A percentile compares a stretch with the other conserved stretches of the same genome.
Evolutionary conservation across 768 basidiomycete species (phyloP).

Genomic region (Pleurotus eryngii): DNA sequence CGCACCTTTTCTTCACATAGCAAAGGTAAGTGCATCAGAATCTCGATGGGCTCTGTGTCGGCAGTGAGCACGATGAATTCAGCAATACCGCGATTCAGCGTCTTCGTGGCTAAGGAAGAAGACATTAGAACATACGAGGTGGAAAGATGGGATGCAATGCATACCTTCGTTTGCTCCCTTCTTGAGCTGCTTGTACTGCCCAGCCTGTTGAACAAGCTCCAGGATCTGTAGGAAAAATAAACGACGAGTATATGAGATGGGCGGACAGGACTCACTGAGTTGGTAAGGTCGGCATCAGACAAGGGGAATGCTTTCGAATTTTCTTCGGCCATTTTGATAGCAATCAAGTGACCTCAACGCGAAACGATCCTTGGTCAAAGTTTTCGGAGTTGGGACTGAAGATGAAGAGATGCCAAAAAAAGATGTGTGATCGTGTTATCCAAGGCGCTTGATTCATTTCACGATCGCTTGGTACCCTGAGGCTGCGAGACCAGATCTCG

Average conservation of each 20-base stretch:
- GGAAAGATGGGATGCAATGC: conserved; percentile 12
- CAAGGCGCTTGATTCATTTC: not conserved
- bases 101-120: conserved; percentile 78
- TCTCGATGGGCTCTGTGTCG: conserved; percentile 97
- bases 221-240: conserved; percentile 60
- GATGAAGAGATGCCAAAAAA: not conserved
- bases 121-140: not conserved
- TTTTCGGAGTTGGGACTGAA: conserved; percentile 7
- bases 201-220: conserved; percentile 91
- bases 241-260: too few species aligned
- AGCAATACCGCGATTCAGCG: conserved; percentile 94
- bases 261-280: conserved; percentile 55
- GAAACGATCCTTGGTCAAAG: conserved; percentile 81
- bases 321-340: conserved; percentile 55
- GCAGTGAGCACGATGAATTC: conserved; percentile 97
- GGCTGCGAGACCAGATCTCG: too few species aligned
- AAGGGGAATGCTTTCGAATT: conserved; percentile 87
- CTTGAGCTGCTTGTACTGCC: conserved; percentile 97
- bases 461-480: too few species aligned
- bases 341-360: conserved; percentile 68
- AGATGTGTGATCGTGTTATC: not conserved
- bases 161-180: conserved; percentile 98
- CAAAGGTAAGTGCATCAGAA: conserved; percentile 93
- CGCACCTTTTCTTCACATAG: conserved; percentile 96
- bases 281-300: conserved; percentile 83